Percentiles rank a stretch among this genome's conserved stretches.
Conservation (phyloP, 805 yeast species). For the Saturnispora quitensis region DNA sequence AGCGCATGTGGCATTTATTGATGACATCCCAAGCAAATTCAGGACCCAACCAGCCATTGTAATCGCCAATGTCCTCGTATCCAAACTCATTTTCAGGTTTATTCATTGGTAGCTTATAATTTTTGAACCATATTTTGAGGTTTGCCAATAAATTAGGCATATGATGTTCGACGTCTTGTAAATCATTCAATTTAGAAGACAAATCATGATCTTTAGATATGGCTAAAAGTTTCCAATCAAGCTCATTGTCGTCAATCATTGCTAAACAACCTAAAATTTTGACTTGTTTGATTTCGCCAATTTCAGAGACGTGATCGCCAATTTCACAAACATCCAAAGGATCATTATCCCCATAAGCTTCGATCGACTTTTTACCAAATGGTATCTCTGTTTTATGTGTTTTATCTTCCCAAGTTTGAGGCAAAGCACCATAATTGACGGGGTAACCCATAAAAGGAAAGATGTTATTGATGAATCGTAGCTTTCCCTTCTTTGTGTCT, state of each 20-base stretch:
- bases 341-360: constrained; percentile 77
- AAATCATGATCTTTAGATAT: constrained; percentile 61
- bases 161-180: constrained; percentile 56
- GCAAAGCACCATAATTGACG: constrained; percentile 81
- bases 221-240: constrained; percentile 87
- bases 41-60: constrained; percentile 26
- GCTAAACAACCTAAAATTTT: constrained; percentile 73
- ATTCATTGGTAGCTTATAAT: constrained; percentile 77
- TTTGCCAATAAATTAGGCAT: constrained; percentile 67
- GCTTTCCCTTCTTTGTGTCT: constrained; percentile 59
- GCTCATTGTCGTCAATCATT: constrained; percentile 85
- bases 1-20: constrained; percentile 55
- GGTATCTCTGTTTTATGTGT: constrained; percentile 31
- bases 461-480: constrained; percentile 67
- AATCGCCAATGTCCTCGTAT: constrained; percentile 43
- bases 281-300: constrained; percentile 50
- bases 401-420: constrained; percentile 98
- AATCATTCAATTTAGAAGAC: constrained; percentile 48
- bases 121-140: constrained; percentile 72
- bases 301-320: constrained; percentile 23
- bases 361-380: constrained; percentile 4
- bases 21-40: constrained; percentile 52
- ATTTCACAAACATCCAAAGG: constrained; percentile 94
- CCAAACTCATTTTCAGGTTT: constrained; percentile 71
- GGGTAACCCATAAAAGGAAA: constrained; percentile 82